Base-by-base conservation (phyloP, 257 asterid species). In the Nicotiana tabacum region DNA sequence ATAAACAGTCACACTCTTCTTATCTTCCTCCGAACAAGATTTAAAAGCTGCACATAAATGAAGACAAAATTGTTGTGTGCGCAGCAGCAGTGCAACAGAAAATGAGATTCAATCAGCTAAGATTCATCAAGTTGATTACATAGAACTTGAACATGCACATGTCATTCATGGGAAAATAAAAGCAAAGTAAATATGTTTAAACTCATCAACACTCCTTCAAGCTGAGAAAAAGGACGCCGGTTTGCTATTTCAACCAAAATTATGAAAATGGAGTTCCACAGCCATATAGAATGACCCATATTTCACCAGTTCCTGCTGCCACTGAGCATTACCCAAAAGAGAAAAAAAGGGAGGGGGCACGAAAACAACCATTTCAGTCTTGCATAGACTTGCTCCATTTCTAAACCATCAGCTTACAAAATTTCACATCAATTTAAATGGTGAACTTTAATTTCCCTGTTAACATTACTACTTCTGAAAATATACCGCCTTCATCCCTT, bases 21-120 rank as follows among this genome's bases (percentile, higher is more conserved):
- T 91, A 70, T 57, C 89, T 69, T 93, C 92, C 67, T 79, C 61
- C 56, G 92, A 91, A 85, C 98, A 94, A 79, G 92, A 89, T 87
- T 85, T 91, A 80, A 90, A 89, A 84, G 87, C 99, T 96, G 96
- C 87, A 24, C 66, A 27, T 37, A 87, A 78, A 56, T 43, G 13
- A 72, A 77, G 81, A 37, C 65, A 30, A 82, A 13, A 74, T 74
- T 48, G 62, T 74, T 27, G 62, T 74, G 43, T 48, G 6, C 29
- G 80, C 80, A 48, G 4, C 9, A 48, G 64, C 61, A 74, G 24
- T 33, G 79, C 4, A 46, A 72, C 4, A 48, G 79, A 46, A 72
- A 46, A 43, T 43, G 27, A 72, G 78, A 21, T 62, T 62, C 17
- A 62, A 62, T 9, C 35, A 24, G 68, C 35, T 64, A 64, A 64